Percentiles rank a stretch among this genome's conserved stretches.
phyloP scores from a whole-genome alignment of 129 eudicot genomes.

The Gnaphalium uliginosum region DNA sequence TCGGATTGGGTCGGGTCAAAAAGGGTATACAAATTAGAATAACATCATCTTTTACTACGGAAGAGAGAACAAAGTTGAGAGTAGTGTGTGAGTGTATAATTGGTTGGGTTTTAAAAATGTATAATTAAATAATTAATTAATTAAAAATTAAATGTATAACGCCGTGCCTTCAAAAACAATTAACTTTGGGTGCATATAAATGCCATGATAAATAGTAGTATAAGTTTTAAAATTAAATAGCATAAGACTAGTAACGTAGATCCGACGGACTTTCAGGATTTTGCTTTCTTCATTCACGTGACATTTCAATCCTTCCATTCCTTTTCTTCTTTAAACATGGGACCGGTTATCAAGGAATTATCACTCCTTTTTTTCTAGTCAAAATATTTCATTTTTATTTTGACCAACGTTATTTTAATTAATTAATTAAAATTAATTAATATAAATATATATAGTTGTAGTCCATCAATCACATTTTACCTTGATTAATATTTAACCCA shows the following conservation, averaged over 20 bases:
- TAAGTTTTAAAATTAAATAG: too few relatives aligned
- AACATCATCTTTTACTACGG: too few relatives aligned
- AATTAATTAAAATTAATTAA: too few relatives aligned
- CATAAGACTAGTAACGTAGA: slow-evolving; percentile 35
- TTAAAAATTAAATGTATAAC: slow-evolving; percentile 3
- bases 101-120: not conserved
- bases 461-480: not conserved
- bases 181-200: slow-evolving; percentile 24
- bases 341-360: slow-evolving; percentile 29
- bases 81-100: too few relatives aligned
- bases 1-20: too few relatives aligned
- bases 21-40: too few relatives aligned
- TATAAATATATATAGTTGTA: not conserved
- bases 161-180: slow-evolving; percentile 29
- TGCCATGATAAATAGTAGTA: slow-evolving; percentile 1
- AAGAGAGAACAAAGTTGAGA: too few relatives aligned
- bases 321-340: slow-evolving; percentile 36
- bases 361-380: not conserved
- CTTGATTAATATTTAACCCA: too few relatives aligned
- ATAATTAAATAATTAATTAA: too few relatives aligned
- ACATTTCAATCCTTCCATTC: slow-evolving; percentile 18
- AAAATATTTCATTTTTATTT: slow-evolving; percentile 8
- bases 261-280: slow-evolving; percentile 46
- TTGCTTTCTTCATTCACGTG: slow-evolving; percentile 42
- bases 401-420: slow-evolving; percentile 18